A percentile compares a stretch with the other conserved stretches of the same genome.
phyloP scores from a whole-genome alignment of 768 basidiomycete genomes.

The Phanerochaete carnosa region DNA sequence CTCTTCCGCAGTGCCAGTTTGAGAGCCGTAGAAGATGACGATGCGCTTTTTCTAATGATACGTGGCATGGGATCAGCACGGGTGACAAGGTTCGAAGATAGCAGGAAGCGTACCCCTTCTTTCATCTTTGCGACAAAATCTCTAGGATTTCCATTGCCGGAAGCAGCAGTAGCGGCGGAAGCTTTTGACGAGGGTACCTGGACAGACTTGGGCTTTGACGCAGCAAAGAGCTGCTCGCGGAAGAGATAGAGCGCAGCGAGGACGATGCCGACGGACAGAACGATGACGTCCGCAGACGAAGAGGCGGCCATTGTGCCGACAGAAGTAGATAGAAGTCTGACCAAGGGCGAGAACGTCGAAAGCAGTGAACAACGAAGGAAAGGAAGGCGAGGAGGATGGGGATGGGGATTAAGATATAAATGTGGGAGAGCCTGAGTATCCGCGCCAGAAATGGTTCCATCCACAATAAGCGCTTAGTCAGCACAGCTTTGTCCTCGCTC shows the following conservation, averaged over 20 bases:
- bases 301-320: slow-evolving; percentile 49
- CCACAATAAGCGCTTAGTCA: slow-evolving; percentile 5
- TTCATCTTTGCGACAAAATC: slow-evolving; percentile 96
- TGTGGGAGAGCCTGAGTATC: not conserved
- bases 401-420: slow-evolving; percentile 5
- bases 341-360: slow-evolving; percentile 4
- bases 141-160: slow-evolving; percentile 83
- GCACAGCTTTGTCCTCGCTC: not conserved
- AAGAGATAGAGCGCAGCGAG: slow-evolving; percentile 81
- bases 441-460: slow-evolving; percentile 1
- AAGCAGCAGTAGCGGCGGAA: slow-evolving; percentile 14
- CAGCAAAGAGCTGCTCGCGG: slow-evolving; percentile 72
- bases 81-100: not conserved
- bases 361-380: slow-evolving; percentile 8
- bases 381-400: slow-evolving; percentile 8
- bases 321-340: slow-evolving; percentile 4
- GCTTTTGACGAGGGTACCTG: slow-evolving; percentile 43
- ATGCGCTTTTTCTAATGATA: slow-evolving; percentile 86
- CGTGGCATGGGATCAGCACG: slow-evolving; percentile 1
- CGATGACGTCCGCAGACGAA: slow-evolving; percentile 67
- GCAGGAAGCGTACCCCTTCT: slow-evolving; percentile 60
- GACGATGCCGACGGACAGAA: slow-evolving; percentile 71
- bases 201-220: slow-evolving; percentile 59
- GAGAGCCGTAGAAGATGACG: slow-evolving; percentile 97
- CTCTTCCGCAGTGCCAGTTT: slow-evolving; percentile 98